phyloP scores from a whole-genome alignment of 805 yeast species.

The Pichia gijzeniarum region DNA sequence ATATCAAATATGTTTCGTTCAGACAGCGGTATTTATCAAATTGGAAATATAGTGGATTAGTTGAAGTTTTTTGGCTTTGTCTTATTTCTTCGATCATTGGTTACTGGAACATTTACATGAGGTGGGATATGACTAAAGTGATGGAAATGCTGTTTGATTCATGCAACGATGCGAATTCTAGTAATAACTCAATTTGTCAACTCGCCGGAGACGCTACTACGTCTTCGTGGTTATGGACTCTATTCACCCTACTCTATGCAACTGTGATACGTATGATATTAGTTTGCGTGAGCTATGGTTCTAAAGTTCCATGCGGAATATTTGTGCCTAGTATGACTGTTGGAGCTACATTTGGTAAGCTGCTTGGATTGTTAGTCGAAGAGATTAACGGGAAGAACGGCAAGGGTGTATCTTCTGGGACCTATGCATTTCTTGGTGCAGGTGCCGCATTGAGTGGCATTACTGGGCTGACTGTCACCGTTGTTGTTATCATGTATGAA shows the following conservation, averaged over 20 bases:
- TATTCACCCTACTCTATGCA: conserved; percentile 59
- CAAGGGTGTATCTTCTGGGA: conserved; percentile 77
- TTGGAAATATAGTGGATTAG: conserved; percentile 39
- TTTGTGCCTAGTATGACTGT: conserved; percentile 96
- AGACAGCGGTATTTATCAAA: conserved; percentile 60
- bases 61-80: conserved; percentile 67
- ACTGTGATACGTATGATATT: conserved; percentile 63
- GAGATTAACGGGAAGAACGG: conserved; percentile 28
- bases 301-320: conserved; percentile 95
- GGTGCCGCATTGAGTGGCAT: conserved; percentile 94
- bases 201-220: neutral
- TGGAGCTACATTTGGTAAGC: conserved; percentile 92
- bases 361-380: conserved; percentile 71
- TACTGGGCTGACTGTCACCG: conserved; percentile 86
- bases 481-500: conserved; percentile 93
- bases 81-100: conserved; percentile 67
- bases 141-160: conserved; percentile 85
- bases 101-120: conserved; percentile 75
- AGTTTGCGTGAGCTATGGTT: conserved; percentile 82
- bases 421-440: conserved; percentile 94
- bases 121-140: conserved; percentile 89
- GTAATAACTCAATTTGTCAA: conserved; percentile 11
- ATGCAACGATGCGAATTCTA: neutral
- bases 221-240: conserved; percentile 19
- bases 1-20: conserved; percentile 69